A percentile compares a stretch with the other conserved stretches of the same genome.
These are phyloP conservation scores for Brassica cretica DNA, from an alignment of 345 rosid genomes.

Conservation along the genomic window DNA sequence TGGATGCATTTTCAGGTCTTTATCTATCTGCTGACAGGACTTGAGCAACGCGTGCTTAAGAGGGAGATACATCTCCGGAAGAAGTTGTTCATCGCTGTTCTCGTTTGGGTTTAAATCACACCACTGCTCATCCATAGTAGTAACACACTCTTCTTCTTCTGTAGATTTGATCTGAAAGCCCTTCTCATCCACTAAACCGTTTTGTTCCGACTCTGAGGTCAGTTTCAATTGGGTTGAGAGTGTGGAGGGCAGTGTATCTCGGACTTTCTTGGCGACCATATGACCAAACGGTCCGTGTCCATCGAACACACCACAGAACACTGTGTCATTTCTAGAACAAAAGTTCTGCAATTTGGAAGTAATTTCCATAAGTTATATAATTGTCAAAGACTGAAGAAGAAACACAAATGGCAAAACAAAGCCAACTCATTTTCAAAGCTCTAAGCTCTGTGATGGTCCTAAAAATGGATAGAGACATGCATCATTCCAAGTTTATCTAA, in stretches of 20 bases:
- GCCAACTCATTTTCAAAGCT: conserved; percentile 29
- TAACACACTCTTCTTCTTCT: conserved; percentile 47
- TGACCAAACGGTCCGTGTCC: conserved; percentile 99
- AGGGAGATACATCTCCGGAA: conserved; percentile 63
- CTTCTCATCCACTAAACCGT: conserved; percentile 30
- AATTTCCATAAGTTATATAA: conserved; percentile 13
- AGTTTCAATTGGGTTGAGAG: conserved; percentile 63
- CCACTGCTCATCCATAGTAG: conserved; percentile 70
- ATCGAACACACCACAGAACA: conserved; percentile 92
- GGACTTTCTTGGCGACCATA: conserved; percentile 86
- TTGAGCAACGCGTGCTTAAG: conserved; percentile 72
- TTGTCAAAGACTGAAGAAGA: conserved; percentile 31
- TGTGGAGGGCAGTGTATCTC: conserved; percentile 77
- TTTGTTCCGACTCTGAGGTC: conserved; percentile 40
- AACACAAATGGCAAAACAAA: conserved; percentile 31
- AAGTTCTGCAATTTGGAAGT: conserved; percentile 62
- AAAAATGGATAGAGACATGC: conserved; percentile 18
- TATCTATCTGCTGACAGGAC: conserved; percentile 81
- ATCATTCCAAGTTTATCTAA: conserved; percentile 30
- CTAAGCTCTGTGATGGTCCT: conserved; percentile 31
- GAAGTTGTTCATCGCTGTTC: conserved; percentile 43
- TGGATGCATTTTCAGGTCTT: conserved; percentile 81
- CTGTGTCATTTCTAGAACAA: conserved; percentile 62
- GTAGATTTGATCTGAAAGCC: conserved; percentile 22
- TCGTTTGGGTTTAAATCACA: conserved; percentile 47